Percentiles rank a stretch among this genome's conserved stretches.
Evolutionary conservation across 2,329 filamentous ascomycete species (phyloP).

Genomic region (Trichoderma polysporum): DNA sequence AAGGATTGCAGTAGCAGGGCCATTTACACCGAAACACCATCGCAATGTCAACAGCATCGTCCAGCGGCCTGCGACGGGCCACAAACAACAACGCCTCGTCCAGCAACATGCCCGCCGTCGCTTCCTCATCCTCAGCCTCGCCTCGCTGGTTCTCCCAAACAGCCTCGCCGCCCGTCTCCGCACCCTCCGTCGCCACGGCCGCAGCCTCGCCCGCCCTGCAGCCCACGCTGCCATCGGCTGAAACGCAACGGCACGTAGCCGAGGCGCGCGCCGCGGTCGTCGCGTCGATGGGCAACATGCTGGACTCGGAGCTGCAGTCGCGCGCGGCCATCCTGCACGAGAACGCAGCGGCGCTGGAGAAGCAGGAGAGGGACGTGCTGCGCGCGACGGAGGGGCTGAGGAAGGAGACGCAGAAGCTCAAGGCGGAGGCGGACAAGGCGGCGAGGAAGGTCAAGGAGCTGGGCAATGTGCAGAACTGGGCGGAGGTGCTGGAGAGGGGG

Average conservation of each 20-base stretch:
- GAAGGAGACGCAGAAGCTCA: constrained; percentile 64
- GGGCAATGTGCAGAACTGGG: constrained; percentile 83
- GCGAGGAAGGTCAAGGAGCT: constrained; percentile 71
- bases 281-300: constrained; percentile 65
- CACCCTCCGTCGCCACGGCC: not conserved
- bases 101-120: not conserved
- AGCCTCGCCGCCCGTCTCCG: not conserved
- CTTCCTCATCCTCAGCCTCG: not conserved
- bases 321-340: constrained; percentile 68
- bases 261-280: constrained; percentile 60
- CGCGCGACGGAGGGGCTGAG: constrained; percentile 60
- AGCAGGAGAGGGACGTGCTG: constrained; percentile 65
- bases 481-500: constrained; percentile 73
- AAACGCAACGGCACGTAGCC: constrained; percentile 49
- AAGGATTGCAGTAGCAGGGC: not conserved
- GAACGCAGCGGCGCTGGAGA: constrained; percentile 63
- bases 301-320: constrained; percentile 66
- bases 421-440: constrained; percentile 61
- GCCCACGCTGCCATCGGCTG: constrained; percentile 42
- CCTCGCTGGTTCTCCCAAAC: constrained; percentile 15
- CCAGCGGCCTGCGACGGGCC: not conserved
- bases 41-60: constrained; percentile 2
- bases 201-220: constrained; percentile 29
- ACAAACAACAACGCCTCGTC: not conserved
- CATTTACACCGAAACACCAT: not conserved